A percentile compares a stretch with the other conserved stretches of the same genome.
Conservation (phyloP, 2,329 filamentous ascomycete genomes). For the Tricladium varicosporioides region DNA sequence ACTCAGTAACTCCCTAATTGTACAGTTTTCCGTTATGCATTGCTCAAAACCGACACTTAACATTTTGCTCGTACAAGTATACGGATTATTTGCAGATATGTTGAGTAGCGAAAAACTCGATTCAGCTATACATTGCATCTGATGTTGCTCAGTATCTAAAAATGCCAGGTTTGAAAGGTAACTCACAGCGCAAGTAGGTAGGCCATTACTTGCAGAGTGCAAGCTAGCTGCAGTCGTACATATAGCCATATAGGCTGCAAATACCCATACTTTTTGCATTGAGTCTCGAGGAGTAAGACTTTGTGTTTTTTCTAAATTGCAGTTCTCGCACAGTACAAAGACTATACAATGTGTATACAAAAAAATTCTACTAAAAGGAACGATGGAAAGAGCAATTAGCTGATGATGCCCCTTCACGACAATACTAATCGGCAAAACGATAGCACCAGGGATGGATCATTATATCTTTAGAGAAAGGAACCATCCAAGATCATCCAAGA, state of each 20-base stretch:
- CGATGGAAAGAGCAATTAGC: background rate
- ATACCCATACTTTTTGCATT: background rate
- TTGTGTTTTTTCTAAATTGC: background rate
- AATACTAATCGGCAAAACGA: background rate
- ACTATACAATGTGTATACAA: background rate
- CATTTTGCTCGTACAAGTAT: background rate
- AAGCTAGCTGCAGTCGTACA: background rate
- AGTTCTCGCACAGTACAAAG: background rate
- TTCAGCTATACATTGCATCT: conserved; percentile 5
- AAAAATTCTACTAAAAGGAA: background rate
- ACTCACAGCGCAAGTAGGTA: conserved; percentile 5
- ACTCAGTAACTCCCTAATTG: conserved; percentile 2
- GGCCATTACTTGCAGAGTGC: conserved; percentile 9
- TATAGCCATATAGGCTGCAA: background rate
- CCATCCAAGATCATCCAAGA: background rate
- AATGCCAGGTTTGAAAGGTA: background rate
- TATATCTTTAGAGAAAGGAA: background rate
- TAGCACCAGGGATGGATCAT: background rate
- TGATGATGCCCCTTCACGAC: background rate
- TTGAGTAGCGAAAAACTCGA: background rate
- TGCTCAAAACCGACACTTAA: conserved; percentile 3
- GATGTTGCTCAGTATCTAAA: conserved; percentile 4
- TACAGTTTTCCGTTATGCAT: conserved; percentile 4
- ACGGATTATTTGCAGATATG: background rate
- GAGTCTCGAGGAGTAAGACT: background rate